A percentile compares a stretch with the other conserved stretches of the same genome.
Conservation (phyloP, 164 flowering plant genomes). For the Tetrastigma voinierianum region DNA sequence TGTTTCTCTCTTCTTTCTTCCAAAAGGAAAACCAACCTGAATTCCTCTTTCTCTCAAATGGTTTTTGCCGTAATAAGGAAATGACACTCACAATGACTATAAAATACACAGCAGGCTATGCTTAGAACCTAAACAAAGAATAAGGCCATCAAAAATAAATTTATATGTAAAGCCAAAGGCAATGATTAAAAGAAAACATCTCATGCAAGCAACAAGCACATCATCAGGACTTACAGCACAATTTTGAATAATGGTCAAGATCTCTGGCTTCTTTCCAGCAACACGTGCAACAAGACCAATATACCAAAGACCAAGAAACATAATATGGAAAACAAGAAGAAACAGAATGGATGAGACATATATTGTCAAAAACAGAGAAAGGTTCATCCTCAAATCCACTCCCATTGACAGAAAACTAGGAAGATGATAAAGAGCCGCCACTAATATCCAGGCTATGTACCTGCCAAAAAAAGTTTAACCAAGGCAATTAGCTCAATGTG, state of each 20-base stretch:
- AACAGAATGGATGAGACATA: constrained; percentile 79
- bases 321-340: constrained; percentile 81
- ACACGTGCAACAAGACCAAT: constrained; percentile 97
- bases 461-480: constrained; percentile 33
- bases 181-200: not conserved
- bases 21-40: constrained; percentile 69
- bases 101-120: constrained; percentile 96
- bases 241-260: constrained; percentile 84
- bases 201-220: not conserved
- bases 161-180: not conserved
- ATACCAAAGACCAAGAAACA: constrained; percentile 94
- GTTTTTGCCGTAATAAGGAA: constrained; percentile 51
- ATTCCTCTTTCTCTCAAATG: constrained; percentile 55
- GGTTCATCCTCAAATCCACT: constrained; percentile 97
- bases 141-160: constrained; percentile 3
- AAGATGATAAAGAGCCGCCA: constrained; percentile 95
- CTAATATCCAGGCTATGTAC: constrained; percentile 92
- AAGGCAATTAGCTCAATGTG: not conserved
- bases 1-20: constrained; percentile 71
- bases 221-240: constrained; percentile 75
- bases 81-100: constrained; percentile 95
- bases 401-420: constrained; percentile 99
- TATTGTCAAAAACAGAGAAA: constrained; percentile 84
- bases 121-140: constrained; percentile 75
- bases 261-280: constrained; percentile 87